Evolutionary conservation across 2,329 filamentous ascomycete species (phyloP).

Genomic region (Teratosphaeria gauchensis): DNA sequence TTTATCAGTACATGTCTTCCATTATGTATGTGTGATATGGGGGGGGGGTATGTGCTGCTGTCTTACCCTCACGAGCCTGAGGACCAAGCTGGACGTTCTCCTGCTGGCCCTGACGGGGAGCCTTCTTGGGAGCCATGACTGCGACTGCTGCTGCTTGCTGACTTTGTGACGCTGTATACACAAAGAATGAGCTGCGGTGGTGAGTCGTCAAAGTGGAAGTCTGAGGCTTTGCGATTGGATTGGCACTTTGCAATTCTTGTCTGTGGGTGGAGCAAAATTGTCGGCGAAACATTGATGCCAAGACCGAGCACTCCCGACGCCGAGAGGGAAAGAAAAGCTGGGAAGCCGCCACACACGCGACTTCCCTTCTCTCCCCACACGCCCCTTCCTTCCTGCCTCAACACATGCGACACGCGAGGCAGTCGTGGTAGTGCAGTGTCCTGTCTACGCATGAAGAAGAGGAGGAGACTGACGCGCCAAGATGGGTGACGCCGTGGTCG

Average conservation of each 20-base stretch:
- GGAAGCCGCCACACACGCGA: not conserved
- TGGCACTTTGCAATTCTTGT: not conserved
- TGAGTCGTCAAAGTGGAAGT: not conserved
- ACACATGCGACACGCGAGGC: not conserved
- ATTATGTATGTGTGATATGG: constrained; percentile 25
- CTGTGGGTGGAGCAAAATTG: not conserved
- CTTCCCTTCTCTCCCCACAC: constrained; percentile 1
- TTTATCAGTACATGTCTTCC: constrained; percentile 9
- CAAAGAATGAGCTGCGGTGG: not conserved
- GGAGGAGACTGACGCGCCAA: constrained; percentile 11
- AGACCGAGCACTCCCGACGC: not conserved
- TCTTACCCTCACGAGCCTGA: constrained; percentile 80
- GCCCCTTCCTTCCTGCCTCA: not conserved
- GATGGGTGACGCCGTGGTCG: constrained; percentile 66
- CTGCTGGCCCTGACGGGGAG: constrained; percentile 64
- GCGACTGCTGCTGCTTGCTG: constrained; percentile 24
- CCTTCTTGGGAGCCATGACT: constrained; percentile 93
- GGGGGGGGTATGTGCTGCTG: constrained; percentile 7
- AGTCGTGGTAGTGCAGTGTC: not conserved
- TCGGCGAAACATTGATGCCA: constrained; percentile 5
- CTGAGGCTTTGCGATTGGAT: no score
- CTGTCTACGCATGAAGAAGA: not conserved
- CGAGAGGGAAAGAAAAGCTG: not conserved
- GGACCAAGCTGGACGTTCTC: constrained; percentile 99
- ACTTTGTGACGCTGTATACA: not conserved